Base-by-base conservation (phyloP, 2,329 filamentous ascomycete genomes). In the Cladosporium oxysporum region DNA sequence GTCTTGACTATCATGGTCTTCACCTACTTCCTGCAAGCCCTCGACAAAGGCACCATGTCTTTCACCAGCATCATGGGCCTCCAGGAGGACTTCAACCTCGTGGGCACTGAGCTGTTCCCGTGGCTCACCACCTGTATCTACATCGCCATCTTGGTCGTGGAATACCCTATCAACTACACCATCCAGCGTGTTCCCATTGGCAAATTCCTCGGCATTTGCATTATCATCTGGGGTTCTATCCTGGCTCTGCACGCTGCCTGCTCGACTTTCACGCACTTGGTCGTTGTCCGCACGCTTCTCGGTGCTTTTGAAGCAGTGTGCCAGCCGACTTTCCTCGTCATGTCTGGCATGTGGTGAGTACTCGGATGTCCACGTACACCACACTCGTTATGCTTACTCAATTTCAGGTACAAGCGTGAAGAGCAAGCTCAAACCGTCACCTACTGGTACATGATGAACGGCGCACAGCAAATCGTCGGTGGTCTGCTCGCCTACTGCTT, bases 51-150 rank as follows among this genome's bases (percentile, higher is more conserved):
- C 29, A 90, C 88, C 0, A 79, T 90, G 72, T 86, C 83, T 1
- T 90, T 83, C 70, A 78, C 86, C 10, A 85, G 84, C 53, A 88
- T 90, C 73, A 89, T 89, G 87, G 85, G 84, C 31, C 80, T 90
- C 58, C 78, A 79, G 11, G 68, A 77, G 5, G 80, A 83, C 66
- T 71, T 83, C 0, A 69, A 79, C n/a, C 76, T 88, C 4, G 66
- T 67, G 4, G 79, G 77, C 35, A 63, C 61, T 10, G 67, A 72
- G 21, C 75, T 91, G 78, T 92, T 88, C 74, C 85, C 83, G 29
- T 92, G 90, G 90, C 80, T 92, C 61, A 90, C 87, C 0, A 90
- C 88, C 14, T 90, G 87, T 81, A 90, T 92, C 69, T 92, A 91
- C 79, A 87, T 91, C 67, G 88, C 86, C 61, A 87, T 91, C 23